Evolutionary conservation across 108 stramenopile genomes (phyloP), one percentile per base, ranked within the genome.

Genomic region (Fistulifera solaris): DNA sequence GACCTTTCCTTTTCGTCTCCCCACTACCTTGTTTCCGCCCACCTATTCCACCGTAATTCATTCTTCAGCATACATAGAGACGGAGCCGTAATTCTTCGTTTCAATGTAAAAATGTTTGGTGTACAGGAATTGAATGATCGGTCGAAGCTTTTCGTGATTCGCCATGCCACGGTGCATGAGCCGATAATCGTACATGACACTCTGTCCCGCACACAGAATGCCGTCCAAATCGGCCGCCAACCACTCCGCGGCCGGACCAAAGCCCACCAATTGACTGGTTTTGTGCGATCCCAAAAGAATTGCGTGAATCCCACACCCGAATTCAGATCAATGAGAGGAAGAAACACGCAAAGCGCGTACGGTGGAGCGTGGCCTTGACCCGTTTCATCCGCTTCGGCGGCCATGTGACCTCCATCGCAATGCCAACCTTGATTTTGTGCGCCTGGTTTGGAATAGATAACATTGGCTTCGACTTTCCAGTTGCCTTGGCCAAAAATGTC

Each of bases 381-480:
- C 45, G 58, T 35, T 24, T 54, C 44, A 63, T 75, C 73, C 2
- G 51, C 44, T 0, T 56, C 60, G 10, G 71, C 73, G 19, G 54
- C 56, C 40, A 59, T 56, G 44, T 81, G 80, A 23, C 58, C 68
- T 10, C 80, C 80, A 48, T 81, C 80, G 8, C 76, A 70, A 46
- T 81, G 80, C 80, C 80, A 81, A 24, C 73, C 71, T 68, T 81
- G 80, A 38, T 35, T 65, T 54, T 2, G 39, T 49, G 80, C 80
- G 13, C 76, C 73, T 31, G 80, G 73, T 40, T 66, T 59, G 17
- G 71, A 72, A 56, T 81, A 81, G n/a, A 81, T 73, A 15, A 77
- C 64, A 31, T 62, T 64, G 3, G 77, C 28, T 59, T 81, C 80
- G 58, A 53, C 46, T 70, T 58, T 65, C 19, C 66, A 68, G 38